Conservation (phyloP, 495 filamentous ascomycete species). For the Aspergillus sclerotiicarbonarius region DNA sequence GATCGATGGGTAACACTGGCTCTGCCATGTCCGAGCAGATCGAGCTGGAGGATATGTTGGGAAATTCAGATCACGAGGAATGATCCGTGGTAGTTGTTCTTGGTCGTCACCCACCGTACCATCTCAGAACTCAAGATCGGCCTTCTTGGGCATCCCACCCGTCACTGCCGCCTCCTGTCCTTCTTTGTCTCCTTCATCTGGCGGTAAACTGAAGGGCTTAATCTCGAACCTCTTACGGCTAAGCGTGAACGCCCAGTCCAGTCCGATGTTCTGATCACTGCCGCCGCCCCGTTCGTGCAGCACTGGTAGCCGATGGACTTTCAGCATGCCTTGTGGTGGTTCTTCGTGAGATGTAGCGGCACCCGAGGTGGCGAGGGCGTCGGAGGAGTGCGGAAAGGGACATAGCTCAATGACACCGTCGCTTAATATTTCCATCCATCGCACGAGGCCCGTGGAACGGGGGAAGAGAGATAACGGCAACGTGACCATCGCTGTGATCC, state of each 20-base stretch:
- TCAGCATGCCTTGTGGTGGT: constrained; percentile 80
- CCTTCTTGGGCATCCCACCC: constrained; percentile 55
- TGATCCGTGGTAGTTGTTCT: constrained; percentile 18
- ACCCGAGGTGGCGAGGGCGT: constrained; percentile 52
- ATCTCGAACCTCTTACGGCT: constrained; percentile 82
- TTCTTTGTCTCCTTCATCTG: constrained; percentile 75
- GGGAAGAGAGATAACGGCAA: constrained; percentile 80
- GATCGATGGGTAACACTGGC: constrained; percentile 52
- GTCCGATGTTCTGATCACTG: constrained; percentile 63
- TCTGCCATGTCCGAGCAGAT: constrained; percentile 62
- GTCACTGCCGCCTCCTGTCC: constrained; percentile 55
- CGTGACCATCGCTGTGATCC: constrained; percentile 73
- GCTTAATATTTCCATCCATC: constrained; percentile 83
- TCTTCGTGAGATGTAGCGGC: constrained; percentile 61
- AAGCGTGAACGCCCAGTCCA: constrained; percentile 86
- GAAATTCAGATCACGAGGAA: constrained; percentile 45
- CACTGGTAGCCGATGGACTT: constrained; percentile 76
- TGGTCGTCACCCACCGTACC: not conserved
- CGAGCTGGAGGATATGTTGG: constrained; percentile 60
- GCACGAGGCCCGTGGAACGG: constrained; percentile 69
- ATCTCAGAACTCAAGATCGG: constrained; percentile 69
- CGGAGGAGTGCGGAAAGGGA: constrained; percentile 71
- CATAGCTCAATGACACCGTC: constrained; percentile 88
- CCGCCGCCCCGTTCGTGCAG: constrained; percentile 85
- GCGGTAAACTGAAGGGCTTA: constrained; percentile 85